A percentile compares a stretch with the other conserved stretches of the same genome.
Evolutionary conservation across 768 basidiomycete species (phyloP).

Genomic region (Pilatotrama ljubarskyi): DNA sequence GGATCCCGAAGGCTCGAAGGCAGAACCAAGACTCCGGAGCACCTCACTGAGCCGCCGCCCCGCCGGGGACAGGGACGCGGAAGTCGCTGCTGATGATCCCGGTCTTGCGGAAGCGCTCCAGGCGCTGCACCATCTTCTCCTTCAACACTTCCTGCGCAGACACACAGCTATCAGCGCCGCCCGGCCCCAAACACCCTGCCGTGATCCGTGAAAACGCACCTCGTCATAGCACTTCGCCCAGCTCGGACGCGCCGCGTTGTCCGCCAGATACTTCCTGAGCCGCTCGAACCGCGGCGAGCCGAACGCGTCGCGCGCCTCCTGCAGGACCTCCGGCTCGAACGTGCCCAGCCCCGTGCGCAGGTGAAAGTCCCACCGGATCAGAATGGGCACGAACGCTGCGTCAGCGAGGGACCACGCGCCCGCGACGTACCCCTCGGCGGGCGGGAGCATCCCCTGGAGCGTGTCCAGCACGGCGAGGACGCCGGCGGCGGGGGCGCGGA

Average conservation of each 20-base stretch:
- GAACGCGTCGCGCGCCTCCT: slow-evolving; percentile 42
- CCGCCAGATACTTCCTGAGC: slow-evolving; percentile 47
- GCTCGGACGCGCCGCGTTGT: slow-evolving; percentile 13
- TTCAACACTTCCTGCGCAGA: neutral
- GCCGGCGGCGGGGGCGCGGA: slow-evolving; percentile 39
- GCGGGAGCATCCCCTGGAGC: slow-evolving; percentile 51
- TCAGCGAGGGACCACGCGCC: slow-evolving; percentile 60
- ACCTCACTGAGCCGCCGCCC: neutral
- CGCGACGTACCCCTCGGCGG: slow-evolving; percentile 42
- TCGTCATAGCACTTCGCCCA: neutral
- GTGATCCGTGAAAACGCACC: neutral
- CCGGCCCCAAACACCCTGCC: no score
- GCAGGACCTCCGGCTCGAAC: slow-evolving; percentile 49
- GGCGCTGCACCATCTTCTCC: neutral
- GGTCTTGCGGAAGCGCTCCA: neutral
- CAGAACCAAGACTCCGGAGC: no score
- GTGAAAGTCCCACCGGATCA: slow-evolving; percentile 46
- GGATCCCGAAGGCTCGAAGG: no score
- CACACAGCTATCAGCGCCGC: no score
- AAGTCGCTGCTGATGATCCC: neutral
- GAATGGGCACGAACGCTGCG: slow-evolving; percentile 56
- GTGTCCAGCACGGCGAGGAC: slow-evolving; percentile 44
- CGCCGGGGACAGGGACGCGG: neutral
- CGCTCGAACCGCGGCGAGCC: slow-evolving; percentile 47
- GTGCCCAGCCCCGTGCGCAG: slow-evolving; percentile 52